These are phyloP conservation scores for Lizonia empirigonia DNA, from an alignment of 2,329 filamentous ascomycete genomes.

Conservation along the genomic window DNA sequence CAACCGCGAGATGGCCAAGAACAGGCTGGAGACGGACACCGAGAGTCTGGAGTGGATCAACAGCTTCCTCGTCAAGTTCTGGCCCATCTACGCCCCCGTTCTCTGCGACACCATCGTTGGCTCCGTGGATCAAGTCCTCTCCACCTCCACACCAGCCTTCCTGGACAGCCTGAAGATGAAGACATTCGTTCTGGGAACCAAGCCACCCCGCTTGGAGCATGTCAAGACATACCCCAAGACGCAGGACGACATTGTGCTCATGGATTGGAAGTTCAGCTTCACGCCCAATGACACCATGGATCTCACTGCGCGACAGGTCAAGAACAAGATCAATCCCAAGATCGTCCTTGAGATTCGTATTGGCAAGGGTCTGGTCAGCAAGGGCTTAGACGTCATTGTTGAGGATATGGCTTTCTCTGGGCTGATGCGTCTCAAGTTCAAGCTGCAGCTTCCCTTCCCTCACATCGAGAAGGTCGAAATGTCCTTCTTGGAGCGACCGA, in stretches of 20 bases:
- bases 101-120: constrained; percentile 90
- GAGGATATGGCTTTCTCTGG: constrained; percentile 97
- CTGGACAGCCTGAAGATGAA: constrained; percentile 92
- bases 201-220: constrained; percentile 94
- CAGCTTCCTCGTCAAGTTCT: constrained; percentile 97
- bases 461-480: constrained; percentile 95
- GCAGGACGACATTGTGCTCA: constrained; percentile 92
- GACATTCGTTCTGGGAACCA: constrained; percentile 90
- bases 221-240: constrained; percentile 98
- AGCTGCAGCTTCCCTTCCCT: constrained; percentile 93
- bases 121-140: constrained; percentile 94
- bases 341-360: constrained; percentile 92
- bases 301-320: constrained; percentile 86
- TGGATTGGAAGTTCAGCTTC: constrained; percentile 99
- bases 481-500: constrained; percentile 87
- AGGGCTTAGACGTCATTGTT: constrained; percentile 95
- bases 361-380: constrained; percentile 95
- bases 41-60: constrained; percentile 99
- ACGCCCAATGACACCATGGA: constrained; percentile 93
- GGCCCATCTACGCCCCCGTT: constrained; percentile 97
- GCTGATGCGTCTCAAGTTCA: constrained; percentile 95
- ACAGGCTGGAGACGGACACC: constrained; percentile 83
- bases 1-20: constrained; percentile 84
- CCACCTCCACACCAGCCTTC: constrained; percentile 87
- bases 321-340: constrained; percentile 97